Base-by-base conservation (phyloP, 2,329 filamentous ascomycete species). In the Xylariaceae sp. region DNA sequence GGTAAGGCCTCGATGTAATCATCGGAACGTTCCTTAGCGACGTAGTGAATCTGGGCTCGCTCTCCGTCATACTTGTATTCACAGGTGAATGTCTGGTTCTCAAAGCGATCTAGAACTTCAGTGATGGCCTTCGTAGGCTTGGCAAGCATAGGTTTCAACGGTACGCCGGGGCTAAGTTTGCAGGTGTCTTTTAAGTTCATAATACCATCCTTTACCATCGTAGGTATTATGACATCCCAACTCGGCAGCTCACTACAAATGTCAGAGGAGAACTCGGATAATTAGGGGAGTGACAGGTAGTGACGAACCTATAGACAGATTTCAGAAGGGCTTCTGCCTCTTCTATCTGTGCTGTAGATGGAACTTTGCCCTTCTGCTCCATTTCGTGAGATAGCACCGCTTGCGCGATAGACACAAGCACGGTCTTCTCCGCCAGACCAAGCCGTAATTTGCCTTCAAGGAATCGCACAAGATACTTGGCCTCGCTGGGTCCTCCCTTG, bases 21-120 rank as follows among this genome's bases (percentile, higher is more conserved):
- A 55, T 87, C 76, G 1, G 83, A 76, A 9, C 88, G 81, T 57
- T 92, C 88, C 58, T 90, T 89, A 4, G 92, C 86, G 30, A 97
- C 90, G 63, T 95, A 99, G 69, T 99, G 94, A 47, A 99, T 97
- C 69, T 99, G 94, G n/a, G 94, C 94, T 68, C 94, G 81, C 72
- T 99, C 94, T 46, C 94, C 94, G 65, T 99, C 94, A 67, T 99
- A 99, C 71, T 99, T 99, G 79, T 95, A 99, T 70, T 99, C 94
- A 73, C 94, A 99, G 1, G 94, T 97, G 66, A 99, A 99, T 22
- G 87, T 88, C 68, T 96, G 94, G 59, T 88, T 85, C 68, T 97
- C 94, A 61, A 99, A 99, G 5, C 94, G 88, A 71, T 99, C 92
- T 10, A 99, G 80, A 0, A 99, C 94, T 72, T 99, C 94, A 0